Base-by-base conservation (phyloP, 2,329 filamentous ascomycete species). In the Fusarium coffeatum region DNA sequence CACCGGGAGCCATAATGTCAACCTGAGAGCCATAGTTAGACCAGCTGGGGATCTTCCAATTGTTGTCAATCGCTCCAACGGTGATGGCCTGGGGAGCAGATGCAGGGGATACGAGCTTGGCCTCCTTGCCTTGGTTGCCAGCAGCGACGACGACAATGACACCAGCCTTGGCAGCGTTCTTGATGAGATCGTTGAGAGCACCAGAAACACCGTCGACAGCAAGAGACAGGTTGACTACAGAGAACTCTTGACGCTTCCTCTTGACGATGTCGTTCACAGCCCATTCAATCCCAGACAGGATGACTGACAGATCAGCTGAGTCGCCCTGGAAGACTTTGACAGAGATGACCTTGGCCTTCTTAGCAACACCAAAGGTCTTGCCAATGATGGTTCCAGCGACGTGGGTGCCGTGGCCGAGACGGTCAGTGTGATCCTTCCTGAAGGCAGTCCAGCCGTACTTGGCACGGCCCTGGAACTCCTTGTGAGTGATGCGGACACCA, bases 211-310 rank as follows among this genome's bases (percentile, higher is more conserved):
- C 76, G 22, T 70, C 48, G 20, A 86, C 85, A 8, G 85, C 86
- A 5, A 89, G 82, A 28, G 85, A 87, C 82, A 89, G 83, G 80
- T 83, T 87, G 68, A 87, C 80, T 47, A 87, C 85, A n/a, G 84
- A 77, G 20, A 80, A 80, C 45, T 64, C 75, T 49, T 77, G 74
- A 51, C 82, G 81, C 57, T 75, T 74, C 61, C 82, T 80, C 50
- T 75, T 74, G 58, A 78, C 72, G 59, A 83, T 82, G 75, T 86
- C 81, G 66, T 81, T 78, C 45, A 80, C 80, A 28, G 84, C 84
- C 77, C 78, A 83, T 66, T 81, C 77, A 64, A 76, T 79, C 27
- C 80, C 80, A 2, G 74, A 66, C n/a, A 79, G 71, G 48, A 79
- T 76, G 50, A 76, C 73, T 10, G 78, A 76, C 2, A 75, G 75